Percentiles rank a stretch among this genome's conserved stretches.
Conservation (phyloP, 1,139 yeast species). For the Sugiyamaella novakii region DNA sequence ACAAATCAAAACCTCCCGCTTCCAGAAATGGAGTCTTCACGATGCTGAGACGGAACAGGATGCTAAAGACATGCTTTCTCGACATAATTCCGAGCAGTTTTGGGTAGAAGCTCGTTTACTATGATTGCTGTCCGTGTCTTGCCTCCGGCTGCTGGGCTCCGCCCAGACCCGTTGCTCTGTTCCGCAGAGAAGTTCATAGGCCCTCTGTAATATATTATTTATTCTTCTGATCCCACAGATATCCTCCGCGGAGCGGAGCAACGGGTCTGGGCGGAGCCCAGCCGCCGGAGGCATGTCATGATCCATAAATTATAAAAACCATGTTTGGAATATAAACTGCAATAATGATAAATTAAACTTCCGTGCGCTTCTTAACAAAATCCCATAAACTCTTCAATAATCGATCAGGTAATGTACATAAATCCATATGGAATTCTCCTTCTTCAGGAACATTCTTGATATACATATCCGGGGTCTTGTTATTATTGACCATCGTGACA, state of each 20-base stretch:
- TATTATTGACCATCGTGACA: slow-evolving; percentile 97
- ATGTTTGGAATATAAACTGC: neutral
- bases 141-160: neutral
- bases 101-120: slow-evolving; percentile 48
- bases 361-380: slow-evolving; percentile 66
- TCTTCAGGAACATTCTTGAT: slow-evolving; percentile 94
- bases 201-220: too few relatives aligned
- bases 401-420: slow-evolving; percentile 90
- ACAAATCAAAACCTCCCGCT: slow-evolving; percentile 54
- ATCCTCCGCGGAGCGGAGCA: neutral
- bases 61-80: slow-evolving; percentile 52
- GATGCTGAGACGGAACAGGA: slow-evolving; percentile 56
- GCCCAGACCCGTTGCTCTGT: neutral
- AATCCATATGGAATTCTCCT: slow-evolving; percentile 96
- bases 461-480: slow-evolving; percentile 93
- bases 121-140: neutral
- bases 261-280: neutral
- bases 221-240: too few relatives aligned
- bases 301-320: too few relatives aligned
- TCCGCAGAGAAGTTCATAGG: too few relatives aligned
- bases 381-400: slow-evolving; percentile 93
- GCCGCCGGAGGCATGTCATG: neutral
- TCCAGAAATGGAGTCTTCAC: slow-evolving; percentile 64
- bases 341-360: slow-evolving; percentile 24
- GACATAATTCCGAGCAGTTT: slow-evolving; percentile 59